Conservation (phyloP, 2,329 filamentous ascomycete species). For the Hypoxylon sp. region DNA sequence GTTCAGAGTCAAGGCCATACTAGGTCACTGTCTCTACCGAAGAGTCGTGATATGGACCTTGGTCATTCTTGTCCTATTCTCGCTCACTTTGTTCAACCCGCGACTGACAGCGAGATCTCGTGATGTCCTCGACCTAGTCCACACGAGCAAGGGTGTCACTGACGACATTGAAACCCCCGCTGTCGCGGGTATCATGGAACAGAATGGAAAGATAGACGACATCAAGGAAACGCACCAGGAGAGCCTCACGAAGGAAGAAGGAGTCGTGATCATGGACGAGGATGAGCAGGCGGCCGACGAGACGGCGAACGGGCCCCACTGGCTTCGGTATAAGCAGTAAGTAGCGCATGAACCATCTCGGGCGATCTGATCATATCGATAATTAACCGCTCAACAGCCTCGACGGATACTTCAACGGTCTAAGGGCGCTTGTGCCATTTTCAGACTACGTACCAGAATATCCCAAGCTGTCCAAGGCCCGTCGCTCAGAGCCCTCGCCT, state of each 20-base stretch:
- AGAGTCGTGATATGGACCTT: slow-evolving; percentile 60
- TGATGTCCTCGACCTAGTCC: slow-evolving; percentile 44
- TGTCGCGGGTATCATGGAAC: slow-evolving; percentile 30
- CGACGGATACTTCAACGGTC: slow-evolving; percentile 79
- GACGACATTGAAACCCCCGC: slow-evolving; percentile 22
- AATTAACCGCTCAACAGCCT: slow-evolving; percentile 68
- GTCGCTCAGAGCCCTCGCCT: slow-evolving; percentile 31
- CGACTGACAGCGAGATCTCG: slow-evolving; percentile 34
- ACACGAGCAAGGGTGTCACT: slow-evolving; percentile 33
- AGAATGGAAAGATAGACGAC: slow-evolving; percentile 22
- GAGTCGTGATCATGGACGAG: slow-evolving; percentile 39
- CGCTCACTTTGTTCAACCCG: slow-evolving; percentile 51
- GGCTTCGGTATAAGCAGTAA: slow-evolving; percentile 55
- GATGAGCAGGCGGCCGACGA: slow-evolving; percentile 30
- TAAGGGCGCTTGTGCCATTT: slow-evolving; percentile 72
- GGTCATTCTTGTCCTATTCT: slow-evolving; percentile 52
- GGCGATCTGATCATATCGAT: too few relatives aligned
- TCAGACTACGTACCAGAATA: slow-evolving; percentile 76
- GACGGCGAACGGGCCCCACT: slow-evolving; percentile 44
- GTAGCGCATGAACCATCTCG: slow-evolving; percentile 38
- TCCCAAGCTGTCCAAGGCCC: slow-evolving; percentile 54
- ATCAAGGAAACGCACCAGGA: slow-evolving; percentile 12
- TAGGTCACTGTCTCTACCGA: slow-evolving; percentile 62
- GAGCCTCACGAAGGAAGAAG: slow-evolving; percentile 33
- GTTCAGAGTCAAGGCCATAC: slow-evolving; percentile 54